Conservation (phyloP, 306 rosid species). For the Corylus heterophylla region DNA sequence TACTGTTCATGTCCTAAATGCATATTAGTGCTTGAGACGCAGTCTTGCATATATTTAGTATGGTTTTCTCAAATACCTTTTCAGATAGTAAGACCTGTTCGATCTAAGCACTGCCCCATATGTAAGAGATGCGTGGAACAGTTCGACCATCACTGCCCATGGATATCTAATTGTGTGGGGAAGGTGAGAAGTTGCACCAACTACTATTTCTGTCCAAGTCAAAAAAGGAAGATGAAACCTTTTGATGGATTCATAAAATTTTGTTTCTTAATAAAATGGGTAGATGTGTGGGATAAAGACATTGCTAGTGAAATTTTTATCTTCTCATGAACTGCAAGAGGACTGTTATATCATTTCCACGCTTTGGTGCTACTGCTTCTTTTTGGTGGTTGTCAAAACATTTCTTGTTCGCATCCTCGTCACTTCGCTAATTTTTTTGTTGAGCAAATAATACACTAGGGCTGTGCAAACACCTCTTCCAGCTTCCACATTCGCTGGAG, state of each 20-base stretch:
- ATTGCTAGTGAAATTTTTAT: background rate
- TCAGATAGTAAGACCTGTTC: conserved; percentile 91
- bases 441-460: background rate
- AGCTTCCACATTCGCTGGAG: too few relatives aligned
- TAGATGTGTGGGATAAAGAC: conserved; percentile 8
- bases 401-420: background rate
- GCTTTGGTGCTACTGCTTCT: background rate
- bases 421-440: background rate
- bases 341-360: background rate
- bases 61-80: conserved; percentile 36
- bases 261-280: conserved; percentile 3
- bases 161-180: conserved; percentile 99
- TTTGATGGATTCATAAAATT: conserved; percentile 3
- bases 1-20: background rate
- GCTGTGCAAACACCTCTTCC: too few relatives aligned
- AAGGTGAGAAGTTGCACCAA: conserved; percentile 54
- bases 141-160: conserved; percentile 98
- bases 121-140: conserved; percentile 94
- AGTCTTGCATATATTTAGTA: background rate
- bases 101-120: conserved; percentile 93
- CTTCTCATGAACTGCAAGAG: background rate
- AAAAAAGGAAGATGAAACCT: conserved; percentile 15
- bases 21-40: conserved; percentile 8
- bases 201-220: conserved; percentile 1
- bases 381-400: background rate